Evolutionary conservation across 495 filamentous ascomycete species (phyloP).

Genomic region (Penicillium dipodomyicola): DNA sequence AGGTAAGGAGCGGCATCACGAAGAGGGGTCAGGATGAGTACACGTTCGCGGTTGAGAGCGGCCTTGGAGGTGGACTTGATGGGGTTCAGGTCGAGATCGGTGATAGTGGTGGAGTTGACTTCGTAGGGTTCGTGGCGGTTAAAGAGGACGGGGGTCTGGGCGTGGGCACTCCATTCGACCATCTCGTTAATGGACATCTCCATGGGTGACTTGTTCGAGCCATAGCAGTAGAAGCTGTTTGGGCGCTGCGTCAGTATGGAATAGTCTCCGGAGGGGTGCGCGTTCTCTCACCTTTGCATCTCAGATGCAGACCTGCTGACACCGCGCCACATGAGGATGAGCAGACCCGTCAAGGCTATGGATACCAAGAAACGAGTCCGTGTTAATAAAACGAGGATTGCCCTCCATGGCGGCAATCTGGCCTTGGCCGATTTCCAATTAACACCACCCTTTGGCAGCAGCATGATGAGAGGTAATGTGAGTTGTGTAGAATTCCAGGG

Average conservation of each 20-base stretch:
- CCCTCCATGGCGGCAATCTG: slow-evolving; percentile 77
- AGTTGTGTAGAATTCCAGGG: slow-evolving; percentile 3
- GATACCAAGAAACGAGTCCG: slow-evolving; percentile 77
- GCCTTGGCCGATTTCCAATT: slow-evolving; percentile 89
- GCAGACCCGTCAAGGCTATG: slow-evolving; percentile 65
- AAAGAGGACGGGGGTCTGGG: slow-evolving; percentile 89
- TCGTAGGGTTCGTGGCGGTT: slow-evolving; percentile 88
- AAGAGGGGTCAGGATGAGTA: slow-evolving; percentile 93
- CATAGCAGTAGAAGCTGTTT: slow-evolving; percentile 92
- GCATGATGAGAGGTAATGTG: slow-evolving; percentile 43
- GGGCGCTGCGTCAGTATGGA: slow-evolving; percentile 22
- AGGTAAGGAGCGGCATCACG: slow-evolving; percentile 83
- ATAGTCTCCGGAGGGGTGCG: neutral
- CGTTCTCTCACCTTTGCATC: slow-evolving; percentile 76
- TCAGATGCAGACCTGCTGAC: slow-evolving; percentile 76
- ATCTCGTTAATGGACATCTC: slow-evolving; percentile 90
- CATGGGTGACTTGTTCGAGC: slow-evolving; percentile 88
- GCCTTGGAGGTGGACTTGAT: slow-evolving; percentile 81
- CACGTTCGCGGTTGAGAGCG: slow-evolving; percentile 72
- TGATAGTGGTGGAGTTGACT: slow-evolving; percentile 77
- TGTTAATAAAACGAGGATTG: slow-evolving; percentile 72
- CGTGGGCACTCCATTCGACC: slow-evolving; percentile 79
- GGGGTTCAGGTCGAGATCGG: slow-evolving; percentile 76
- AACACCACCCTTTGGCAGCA: slow-evolving; percentile 84
- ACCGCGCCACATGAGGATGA: slow-evolving; percentile 88